Evolutionary conservation across 2,329 filamentous ascomycete species (phyloP).

Genomic region (Blastomyces gilchristii): DNA sequence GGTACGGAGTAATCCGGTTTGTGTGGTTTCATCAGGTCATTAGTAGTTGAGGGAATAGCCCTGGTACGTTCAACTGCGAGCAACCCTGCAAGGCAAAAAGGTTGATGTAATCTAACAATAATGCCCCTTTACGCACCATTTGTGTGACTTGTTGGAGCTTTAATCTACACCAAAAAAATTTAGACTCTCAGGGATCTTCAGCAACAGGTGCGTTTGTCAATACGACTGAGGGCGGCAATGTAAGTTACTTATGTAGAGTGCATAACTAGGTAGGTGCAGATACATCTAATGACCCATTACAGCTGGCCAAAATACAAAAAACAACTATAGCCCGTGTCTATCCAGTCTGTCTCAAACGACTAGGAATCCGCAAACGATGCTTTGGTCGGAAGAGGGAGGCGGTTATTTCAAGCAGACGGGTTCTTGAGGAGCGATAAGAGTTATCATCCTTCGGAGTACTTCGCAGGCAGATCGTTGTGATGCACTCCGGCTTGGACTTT

Average conservation of each 20-base stretch:
- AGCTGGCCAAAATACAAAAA: no score
- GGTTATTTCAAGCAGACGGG: no score
- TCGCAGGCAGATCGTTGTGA: neutral
- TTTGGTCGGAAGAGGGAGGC: no score
- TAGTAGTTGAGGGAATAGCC: neutral
- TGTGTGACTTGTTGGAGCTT: neutral
- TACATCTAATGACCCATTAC: neutral
- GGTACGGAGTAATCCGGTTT: no score
- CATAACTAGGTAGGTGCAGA: neutral
- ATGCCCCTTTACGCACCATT: neutral
- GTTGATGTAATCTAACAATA: neutral
- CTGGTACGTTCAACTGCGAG: neutral
- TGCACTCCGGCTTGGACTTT: neutral
- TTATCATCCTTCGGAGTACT: neutral
- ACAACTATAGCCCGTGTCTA: no score
- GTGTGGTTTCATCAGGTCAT: neutral
- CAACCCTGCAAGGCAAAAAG: neutral
- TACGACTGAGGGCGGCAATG: no score
- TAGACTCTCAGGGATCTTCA: constrained; percentile 6
- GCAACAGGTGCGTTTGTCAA: no score
- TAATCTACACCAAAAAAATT: neutral
- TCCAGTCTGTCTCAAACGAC: no score
- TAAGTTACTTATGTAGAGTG: no score
- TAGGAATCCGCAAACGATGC: no score
- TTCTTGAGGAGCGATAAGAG: neutral